A percentile compares a stretch with the other conserved stretches of the same genome.
These are phyloP conservation scores for Apiospora pterosperma DNA, from an alignment of 2,329 filamentous ascomycete genomes.

Conservation along the genomic window DNA sequence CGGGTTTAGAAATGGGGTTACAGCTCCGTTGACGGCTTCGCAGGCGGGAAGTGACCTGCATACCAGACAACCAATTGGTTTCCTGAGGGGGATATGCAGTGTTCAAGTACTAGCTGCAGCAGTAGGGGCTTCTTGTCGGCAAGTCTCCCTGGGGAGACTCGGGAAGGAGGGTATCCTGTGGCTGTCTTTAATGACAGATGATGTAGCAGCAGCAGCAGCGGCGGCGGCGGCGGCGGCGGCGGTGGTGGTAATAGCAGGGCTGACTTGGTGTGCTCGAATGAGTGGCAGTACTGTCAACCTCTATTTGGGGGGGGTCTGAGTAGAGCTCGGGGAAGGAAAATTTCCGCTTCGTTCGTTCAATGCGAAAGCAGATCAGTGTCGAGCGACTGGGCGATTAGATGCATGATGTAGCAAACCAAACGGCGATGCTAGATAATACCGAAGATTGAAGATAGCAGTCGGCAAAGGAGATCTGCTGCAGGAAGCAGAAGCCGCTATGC, in stretches of 20 bases:
- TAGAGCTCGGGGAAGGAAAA: neutral
- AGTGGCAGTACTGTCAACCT: neutral
- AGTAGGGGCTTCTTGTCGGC: neutral
- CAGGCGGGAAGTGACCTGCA: slow-evolving; percentile 46
- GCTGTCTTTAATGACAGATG: neutral
- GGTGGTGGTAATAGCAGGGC: neutral
- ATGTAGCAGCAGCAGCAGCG: neutral
- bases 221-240: neutral
- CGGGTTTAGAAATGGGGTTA: neutral
- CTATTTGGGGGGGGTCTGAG: neutral
- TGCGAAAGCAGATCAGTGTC: neutral
- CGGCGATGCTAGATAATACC: slow-evolving; percentile 12
- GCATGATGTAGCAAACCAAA: slow-evolving; percentile 23
- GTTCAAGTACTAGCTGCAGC: slow-evolving; percentile 2
- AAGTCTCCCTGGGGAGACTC: neutral
- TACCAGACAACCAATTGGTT: slow-evolving; percentile 39
- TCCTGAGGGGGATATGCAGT: slow-evolving; percentile 20
- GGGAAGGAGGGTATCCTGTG: neutral
- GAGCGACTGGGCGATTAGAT: slow-evolving; percentile 16
- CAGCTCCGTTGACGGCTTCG: slow-evolving; percentile 19
- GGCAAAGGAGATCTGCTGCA: slow-evolving; percentile 19
- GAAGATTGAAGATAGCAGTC: slow-evolving; percentile 14
- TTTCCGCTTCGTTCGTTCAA: neutral
- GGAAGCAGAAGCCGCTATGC: slow-evolving; percentile 20
- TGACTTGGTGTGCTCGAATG: neutral